A percentile compares a stretch with the other conserved stretches of the same genome.
These are phyloP conservation scores for Verticillium nonalfalfae DNA, from an alignment of 2,329 filamentous ascomycete genomes.

Conservation along the genomic window DNA sequence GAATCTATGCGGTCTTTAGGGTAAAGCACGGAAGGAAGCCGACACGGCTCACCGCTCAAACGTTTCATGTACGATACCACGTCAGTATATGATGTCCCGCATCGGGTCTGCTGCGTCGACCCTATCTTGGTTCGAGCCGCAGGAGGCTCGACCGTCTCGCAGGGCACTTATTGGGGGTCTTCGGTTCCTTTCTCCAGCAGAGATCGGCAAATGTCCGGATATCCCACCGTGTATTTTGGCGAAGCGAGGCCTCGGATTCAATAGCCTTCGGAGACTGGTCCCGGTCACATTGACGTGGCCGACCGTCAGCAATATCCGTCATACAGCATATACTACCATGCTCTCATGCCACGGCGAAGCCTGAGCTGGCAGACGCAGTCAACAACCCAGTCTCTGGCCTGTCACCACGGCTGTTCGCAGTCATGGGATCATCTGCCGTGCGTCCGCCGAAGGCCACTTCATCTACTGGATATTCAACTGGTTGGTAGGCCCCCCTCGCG, in stretches of 20 bases:
- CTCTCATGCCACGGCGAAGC: neutral
- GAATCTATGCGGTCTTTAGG: neutral
- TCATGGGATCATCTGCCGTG: neutral
- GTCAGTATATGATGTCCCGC: neutral
- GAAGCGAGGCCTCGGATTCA: neutral
- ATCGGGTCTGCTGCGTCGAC: neutral
- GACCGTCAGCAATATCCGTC: neutral
- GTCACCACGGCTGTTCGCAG: neutral
- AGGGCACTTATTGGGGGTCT: neutral
- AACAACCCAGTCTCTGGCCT: neutral
- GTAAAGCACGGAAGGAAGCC: neutral
- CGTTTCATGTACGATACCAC: neutral
- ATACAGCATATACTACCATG: neutral
- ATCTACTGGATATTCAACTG: neutral
- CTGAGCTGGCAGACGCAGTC: neutral
- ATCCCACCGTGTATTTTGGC: neutral
- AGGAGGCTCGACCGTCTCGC: neutral
- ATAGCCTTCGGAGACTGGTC: neutral
- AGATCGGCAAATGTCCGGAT: neutral
- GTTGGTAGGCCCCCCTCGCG: neutral
- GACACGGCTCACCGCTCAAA: neutral
- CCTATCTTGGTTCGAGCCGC: neutral
- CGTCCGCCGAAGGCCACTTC: neutral
- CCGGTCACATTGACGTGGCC: neutral
- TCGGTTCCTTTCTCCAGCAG: neutral